phyloP scores from a whole-genome alignment of 139 green algal genomes.

The Chlamydomonas sp. region DNA sequence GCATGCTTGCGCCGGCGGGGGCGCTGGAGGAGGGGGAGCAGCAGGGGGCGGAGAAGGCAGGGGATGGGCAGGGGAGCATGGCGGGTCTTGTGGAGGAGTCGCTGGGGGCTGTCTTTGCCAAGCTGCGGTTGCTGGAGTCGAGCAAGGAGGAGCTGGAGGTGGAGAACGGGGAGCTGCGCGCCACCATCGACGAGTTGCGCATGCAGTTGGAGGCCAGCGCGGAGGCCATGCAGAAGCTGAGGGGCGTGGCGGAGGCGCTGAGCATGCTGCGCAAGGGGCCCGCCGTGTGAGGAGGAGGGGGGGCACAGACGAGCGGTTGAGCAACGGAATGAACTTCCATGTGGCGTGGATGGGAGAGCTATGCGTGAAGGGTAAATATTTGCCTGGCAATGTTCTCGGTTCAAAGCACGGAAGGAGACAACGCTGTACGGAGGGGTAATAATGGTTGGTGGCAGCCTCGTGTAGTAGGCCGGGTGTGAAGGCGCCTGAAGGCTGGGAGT shows the following conservation, averaged over 20 bases:
- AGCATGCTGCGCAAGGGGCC: conserved; percentile 10
- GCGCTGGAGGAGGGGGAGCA: not conserved
- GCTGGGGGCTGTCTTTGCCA: conserved; percentile 16
- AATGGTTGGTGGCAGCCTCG: too few species aligned
- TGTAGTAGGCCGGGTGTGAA: too few species aligned
- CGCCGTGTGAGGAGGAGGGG: too few species aligned
- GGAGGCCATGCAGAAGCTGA: conserved; percentile 36
- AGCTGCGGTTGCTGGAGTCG: conserved; percentile 15
- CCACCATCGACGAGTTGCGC: conserved; percentile 27
- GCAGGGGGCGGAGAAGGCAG: not conserved
- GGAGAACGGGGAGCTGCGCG: conserved; percentile 18
- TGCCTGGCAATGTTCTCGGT: too few species aligned
- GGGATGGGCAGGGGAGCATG: not conserved
- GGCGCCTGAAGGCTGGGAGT: too few species aligned
- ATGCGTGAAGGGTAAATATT: too few species aligned
- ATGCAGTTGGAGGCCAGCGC: conserved; percentile 19
- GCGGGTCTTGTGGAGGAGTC: conserved; percentile 3
- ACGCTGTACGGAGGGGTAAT: too few species aligned
- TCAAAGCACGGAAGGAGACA: too few species aligned
- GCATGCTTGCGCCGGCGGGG: not conserved
- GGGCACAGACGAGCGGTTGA: too few species aligned
- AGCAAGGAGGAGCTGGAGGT: conserved; percentile 21
- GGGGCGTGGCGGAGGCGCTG: conserved; percentile 22
- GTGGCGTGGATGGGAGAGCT: too few species aligned
- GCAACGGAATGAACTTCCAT: too few species aligned